Evolutionary conservation across 2,329 filamentous ascomycete species (phyloP), one percentile per base, ranked within the genome.

Genomic region (Penicillium freii): DNA sequence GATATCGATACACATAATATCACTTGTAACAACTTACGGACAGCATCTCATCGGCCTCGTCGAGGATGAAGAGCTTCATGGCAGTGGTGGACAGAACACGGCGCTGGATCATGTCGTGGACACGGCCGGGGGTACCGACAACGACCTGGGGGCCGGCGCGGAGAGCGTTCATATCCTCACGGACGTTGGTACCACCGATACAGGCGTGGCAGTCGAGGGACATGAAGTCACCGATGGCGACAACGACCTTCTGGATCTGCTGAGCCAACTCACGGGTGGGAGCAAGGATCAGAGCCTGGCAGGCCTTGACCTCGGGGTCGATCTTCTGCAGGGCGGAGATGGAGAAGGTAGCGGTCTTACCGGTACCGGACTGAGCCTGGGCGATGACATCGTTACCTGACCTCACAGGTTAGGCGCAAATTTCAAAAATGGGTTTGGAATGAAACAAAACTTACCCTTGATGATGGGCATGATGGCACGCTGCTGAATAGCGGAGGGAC

Each of bases 211-310:
- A 99, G 78, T 99, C 92, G 4, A 99, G 91, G 73, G 97, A 97
- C 94, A 99, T 97, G 82, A 97, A 99, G 78, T 99, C 94, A 65
- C 94, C 94, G n/a, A 99, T 85, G n/a, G 94, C 94, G 87, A 97
- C 96, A 67, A 99, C 90, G 58, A 99, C 94, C 36, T 91, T 96
- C 79, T 99, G 94, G 64, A 99, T 99, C 79, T 99, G 94, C 29
- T 93, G 97, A 45, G 94, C 94, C 64, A 99, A 82, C 83, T 99
- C 94, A 73, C 94, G 91, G 73, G 94, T 99, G 69, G 94, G 94
- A 65, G 94, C 93, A 67, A 99, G 90, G 73, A 99, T 97, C 66
- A 99, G 86, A 65, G 94, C 95, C 88, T 99, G 94, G 86, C 91
- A 96, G 75, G 90, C 87, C 88, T 97, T 97, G 78, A 97, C 78